Base-by-base conservation (phyloP, 1,284 basidiomycete genomes). In the Apiotrichum brassicae region DNA sequence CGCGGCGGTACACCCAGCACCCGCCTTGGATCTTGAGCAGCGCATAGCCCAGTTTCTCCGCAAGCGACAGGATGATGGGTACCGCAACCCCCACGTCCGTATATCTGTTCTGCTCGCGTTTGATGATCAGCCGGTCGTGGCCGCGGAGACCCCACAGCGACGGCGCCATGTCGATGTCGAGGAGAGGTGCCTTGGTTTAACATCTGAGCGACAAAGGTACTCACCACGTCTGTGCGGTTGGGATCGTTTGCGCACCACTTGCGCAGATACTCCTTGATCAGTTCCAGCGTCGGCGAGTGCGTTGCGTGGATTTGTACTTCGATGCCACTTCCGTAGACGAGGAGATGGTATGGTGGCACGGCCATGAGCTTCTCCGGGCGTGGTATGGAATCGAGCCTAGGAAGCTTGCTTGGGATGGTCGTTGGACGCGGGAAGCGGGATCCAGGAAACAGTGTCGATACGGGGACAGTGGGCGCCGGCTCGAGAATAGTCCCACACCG, bases 1-100 rank as follows among this genome's bases (percentile, higher is more conserved):
- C 41, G 19, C 41, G 41, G 41, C 41, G 41, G 41, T 43, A 43
- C 6, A 33, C 20, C 41, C 41, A 43, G 20, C 19, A 9, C 12
- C 30, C 7, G 9, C 8, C 30, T 3, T 43, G 28, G 2, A 33
- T 13, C 25, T 19, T 19, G 4, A 43, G 3, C 19, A 33, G 20
- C 3, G 41, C 20, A 30, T 43, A 43, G 1, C 41, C 41, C 20
- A 43, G 18, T 18, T 43, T 43, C 20, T 43, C 41, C 13, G 30
- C 30, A 4, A 43, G 41, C 12, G 41, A 32, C 13, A 43, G 41
- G 2, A 43, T 14, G 24, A 33, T 33, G 2, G 41, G 41, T 5
- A 20, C 30, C 3, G 41, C 28, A 6, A 20, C 11, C 3, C 13
- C 14, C 9, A 22, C 18, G 30, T 33, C 22, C 2, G 37, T 14